phyloP scores from a whole-genome alignment of 352 stramenopile species.

The Phytopythium oedochilum region DNA sequence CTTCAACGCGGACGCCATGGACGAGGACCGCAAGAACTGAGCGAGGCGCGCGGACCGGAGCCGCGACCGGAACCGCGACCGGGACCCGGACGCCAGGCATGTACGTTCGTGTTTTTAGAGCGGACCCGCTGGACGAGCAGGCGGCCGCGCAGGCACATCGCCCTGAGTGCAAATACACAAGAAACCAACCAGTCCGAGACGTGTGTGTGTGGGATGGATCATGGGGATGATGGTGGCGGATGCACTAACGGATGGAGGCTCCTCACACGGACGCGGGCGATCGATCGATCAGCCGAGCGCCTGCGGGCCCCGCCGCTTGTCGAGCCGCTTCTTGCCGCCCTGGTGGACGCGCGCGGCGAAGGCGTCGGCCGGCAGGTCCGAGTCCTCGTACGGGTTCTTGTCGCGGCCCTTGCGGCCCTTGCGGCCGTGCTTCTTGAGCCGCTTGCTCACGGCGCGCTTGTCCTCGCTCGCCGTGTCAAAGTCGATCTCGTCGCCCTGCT shows the following conservation, averaged over 20 bases:
- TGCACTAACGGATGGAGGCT: no score
- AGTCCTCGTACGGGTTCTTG: slow-evolving; percentile 96
- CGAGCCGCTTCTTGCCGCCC: slow-evolving; percentile 61
- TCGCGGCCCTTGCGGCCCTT: slow-evolving; percentile 96
- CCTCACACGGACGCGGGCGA: no score
- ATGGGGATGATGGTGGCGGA: no score
- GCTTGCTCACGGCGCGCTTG: slow-evolving; percentile 72
- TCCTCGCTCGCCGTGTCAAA: slow-evolving; percentile 73
- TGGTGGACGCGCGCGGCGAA: slow-evolving; percentile 60
- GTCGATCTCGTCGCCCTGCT: slow-evolving; percentile 35
- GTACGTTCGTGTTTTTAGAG: slow-evolving; percentile 1
- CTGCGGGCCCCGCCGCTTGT: slow-evolving; percentile 14
- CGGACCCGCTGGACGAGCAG: background rate
- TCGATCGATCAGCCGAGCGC: slow-evolving; percentile 2
- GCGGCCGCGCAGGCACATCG: background rate
- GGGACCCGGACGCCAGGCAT: background rate
- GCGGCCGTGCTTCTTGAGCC: slow-evolving; percentile 92
- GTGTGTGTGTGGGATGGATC: no score
- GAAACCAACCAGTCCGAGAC: no score
- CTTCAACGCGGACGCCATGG: slow-evolving; percentile 87
- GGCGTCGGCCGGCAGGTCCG: slow-evolving; percentile 52
- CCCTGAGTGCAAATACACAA: slow-evolving; percentile 1
- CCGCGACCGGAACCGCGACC: no score
- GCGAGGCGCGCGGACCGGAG: no score
- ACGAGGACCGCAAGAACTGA: slow-evolving; percentile 77